These are phyloP conservation scores for Acanthamoeba sp. DNA, from an alignment of 208 protist genomes.

Conservation along the genomic window DNA sequence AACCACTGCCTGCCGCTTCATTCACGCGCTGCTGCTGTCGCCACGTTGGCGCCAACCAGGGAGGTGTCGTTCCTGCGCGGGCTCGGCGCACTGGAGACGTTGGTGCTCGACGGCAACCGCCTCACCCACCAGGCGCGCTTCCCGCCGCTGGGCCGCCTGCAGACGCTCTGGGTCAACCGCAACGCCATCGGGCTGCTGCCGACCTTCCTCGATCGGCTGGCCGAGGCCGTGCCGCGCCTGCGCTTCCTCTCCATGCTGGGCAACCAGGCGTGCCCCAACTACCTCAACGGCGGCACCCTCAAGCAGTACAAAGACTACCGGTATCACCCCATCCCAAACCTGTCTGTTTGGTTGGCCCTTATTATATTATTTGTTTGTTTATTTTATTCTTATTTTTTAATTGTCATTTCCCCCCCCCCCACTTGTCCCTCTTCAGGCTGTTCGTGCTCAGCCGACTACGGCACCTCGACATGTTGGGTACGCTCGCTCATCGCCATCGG, in stretches of 20 bases:
- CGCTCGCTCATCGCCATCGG: neutral
- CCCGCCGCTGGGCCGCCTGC: conserved; percentile 58
- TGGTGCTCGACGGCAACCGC: conserved; percentile 82
- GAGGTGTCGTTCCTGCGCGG: conserved; percentile 77
- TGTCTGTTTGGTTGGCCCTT: neutral
- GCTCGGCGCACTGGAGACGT: conserved; percentile 77
- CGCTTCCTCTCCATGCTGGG: conserved; percentile 81
- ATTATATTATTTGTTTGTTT: neutral
- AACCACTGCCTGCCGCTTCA: too few species aligned
- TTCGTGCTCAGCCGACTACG: neutral
- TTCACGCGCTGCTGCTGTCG: too few species aligned
- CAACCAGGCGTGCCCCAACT: conserved; percentile 87
- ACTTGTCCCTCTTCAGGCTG: neutral
- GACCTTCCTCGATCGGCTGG: conserved; percentile 79
- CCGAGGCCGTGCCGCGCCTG: conserved; percentile 67
- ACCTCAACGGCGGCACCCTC: conserved; percentile 80
- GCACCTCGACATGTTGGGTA: neutral
- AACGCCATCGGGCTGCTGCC: conserved; percentile 79
- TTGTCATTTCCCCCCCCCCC: neutral
- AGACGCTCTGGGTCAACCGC: conserved; percentile 84
- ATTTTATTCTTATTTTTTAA: too few species aligned
- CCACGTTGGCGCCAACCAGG: too few species aligned
- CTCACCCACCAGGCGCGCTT: conserved; percentile 79
- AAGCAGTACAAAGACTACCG: conserved; percentile 84
- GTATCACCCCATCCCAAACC: neutral